Percentiles rank a stretch among this genome's conserved stretches.
phyloP scores from a whole-genome alignment of 495 filamentous ascomycete species.

The Bombardia bombarda region DNA sequence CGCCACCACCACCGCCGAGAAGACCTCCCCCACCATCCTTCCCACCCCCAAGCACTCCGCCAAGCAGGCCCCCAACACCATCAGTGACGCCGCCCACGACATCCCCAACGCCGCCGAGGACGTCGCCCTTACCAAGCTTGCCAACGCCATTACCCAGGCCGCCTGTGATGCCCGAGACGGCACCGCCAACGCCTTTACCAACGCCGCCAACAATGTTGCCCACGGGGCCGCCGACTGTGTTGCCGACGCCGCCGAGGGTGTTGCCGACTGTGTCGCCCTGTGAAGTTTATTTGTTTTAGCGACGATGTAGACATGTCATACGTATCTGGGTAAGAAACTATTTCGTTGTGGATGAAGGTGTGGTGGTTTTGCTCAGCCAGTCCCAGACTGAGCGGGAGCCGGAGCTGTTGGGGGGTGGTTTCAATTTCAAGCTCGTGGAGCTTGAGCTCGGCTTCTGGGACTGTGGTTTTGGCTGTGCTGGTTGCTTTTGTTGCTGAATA shows the following conservation, averaged over 20 bases:
- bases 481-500: too few species aligned
- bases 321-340: too few species aligned
- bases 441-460: too few species aligned
- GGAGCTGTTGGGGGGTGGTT: too few species aligned
- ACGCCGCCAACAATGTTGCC: conserved; percentile 15
- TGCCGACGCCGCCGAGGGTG: conserved; percentile 16
- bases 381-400: too few species aligned
- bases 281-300: too few species aligned
- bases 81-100: conserved; percentile 16
- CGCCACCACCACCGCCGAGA: too few species aligned
- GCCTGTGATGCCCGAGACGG: conserved; percentile 15
- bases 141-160: conserved; percentile 15
- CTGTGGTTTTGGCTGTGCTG: too few species aligned
- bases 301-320: too few species aligned
- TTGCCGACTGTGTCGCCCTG: conserved; percentile 18
- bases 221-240: conserved; percentile 16
- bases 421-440: too few species aligned
- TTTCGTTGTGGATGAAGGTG: too few species aligned
- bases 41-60: conserved; percentile 13
- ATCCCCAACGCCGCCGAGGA: conserved; percentile 15
- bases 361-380: too few species aligned
- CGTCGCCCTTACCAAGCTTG: conserved; percentile 15
- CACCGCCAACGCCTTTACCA: conserved; percentile 16
- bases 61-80: conserved; percentile 16
- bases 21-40: conserved; percentile 3